Conservation (phyloP, 2,329 filamentous ascomycete species). For the Cadophora malorum region DNA sequence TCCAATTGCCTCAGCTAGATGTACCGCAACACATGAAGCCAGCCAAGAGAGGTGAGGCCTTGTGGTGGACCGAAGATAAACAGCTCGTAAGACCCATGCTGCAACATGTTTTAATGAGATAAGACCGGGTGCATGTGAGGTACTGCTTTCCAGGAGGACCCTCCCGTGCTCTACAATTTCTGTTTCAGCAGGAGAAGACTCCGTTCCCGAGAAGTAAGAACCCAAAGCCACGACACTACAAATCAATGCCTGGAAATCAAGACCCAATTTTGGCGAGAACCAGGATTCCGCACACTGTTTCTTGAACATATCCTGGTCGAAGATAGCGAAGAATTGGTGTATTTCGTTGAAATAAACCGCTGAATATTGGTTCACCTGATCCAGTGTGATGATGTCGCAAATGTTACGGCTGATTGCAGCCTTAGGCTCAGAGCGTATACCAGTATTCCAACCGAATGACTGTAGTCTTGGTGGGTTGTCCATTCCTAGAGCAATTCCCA, state of each 20-base stretch:
- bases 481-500: slow-evolving; percentile 45
- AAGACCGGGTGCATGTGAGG: neutral
- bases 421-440: slow-evolving; percentile 43
- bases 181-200: neutral
- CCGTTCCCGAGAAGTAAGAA: neutral
- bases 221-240: neutral
- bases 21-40: slow-evolving; percentile 38
- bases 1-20: slow-evolving; percentile 40
- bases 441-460: slow-evolving; percentile 48
- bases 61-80: slow-evolving; percentile 42
- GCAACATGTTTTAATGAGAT: neutral
- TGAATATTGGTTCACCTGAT: neutral
- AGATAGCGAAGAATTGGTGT: neutral
- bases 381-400: slow-evolving; percentile 19
- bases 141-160: neutral
- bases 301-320: neutral
- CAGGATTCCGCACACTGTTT: neutral
- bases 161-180: neutral
- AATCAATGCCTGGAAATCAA: neutral
- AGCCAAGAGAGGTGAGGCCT: slow-evolving; percentile 41
- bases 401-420: slow-evolving; percentile 35
- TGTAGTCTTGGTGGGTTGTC: slow-evolving; percentile 46
- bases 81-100: slow-evolving; percentile 13
- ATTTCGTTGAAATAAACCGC: neutral
- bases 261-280: neutral